Base-by-base conservation (phyloP, 225 moss, liverwort and hornwort species). In the Anthoceros angustus region DNA sequence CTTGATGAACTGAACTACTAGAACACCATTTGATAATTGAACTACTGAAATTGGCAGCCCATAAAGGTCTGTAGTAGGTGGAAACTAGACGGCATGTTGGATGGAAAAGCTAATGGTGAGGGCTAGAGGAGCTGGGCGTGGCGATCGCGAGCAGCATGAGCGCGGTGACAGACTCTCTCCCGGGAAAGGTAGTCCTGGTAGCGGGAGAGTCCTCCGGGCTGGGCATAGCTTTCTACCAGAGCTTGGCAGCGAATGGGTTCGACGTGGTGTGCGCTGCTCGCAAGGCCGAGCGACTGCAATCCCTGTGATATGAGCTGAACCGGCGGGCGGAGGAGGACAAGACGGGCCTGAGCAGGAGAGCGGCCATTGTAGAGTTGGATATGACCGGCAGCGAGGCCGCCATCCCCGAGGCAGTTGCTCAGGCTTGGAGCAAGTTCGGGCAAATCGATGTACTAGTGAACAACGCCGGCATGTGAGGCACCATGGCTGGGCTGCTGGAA, bases 131-230 rank as follows among this genome's bases (percentile, higher is more conserved):
- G 32, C 32, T 32, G 4, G 32, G 1, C 32, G 32, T 32, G 32
- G 32, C 32, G 32, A 32, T 32, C 2, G 1, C 4, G 32, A 32
- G 32, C 2, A 4, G 32, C 2, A 32, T 1, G 32, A 32, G 32
- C 32, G 4, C 32, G 32, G 32, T 32, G 4, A 32, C 4, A 1
- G 32, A 32, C 32, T 32, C 32, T 32, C 4, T 32, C n/a, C n/a
- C 32, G 32, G 32, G 32, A 4, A 32, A 1, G 32, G 2, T 1
- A 32, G 32, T 32, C 4, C 32, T 32, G 32, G n/a, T n/a, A n/a
- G n/a, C 93, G 0, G 90, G 93, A 62, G 93, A 87, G 7, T 94
- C 93, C 3, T 84, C 93, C 8, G 93, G 93, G n/a, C 74, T 93
- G 38, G 93, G 93, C 5, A 80, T 83, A 48, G 82, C 74, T 32